Conservation (phyloP, 352 stramenopile genomes). For the Detonula confervacea region DNA sequence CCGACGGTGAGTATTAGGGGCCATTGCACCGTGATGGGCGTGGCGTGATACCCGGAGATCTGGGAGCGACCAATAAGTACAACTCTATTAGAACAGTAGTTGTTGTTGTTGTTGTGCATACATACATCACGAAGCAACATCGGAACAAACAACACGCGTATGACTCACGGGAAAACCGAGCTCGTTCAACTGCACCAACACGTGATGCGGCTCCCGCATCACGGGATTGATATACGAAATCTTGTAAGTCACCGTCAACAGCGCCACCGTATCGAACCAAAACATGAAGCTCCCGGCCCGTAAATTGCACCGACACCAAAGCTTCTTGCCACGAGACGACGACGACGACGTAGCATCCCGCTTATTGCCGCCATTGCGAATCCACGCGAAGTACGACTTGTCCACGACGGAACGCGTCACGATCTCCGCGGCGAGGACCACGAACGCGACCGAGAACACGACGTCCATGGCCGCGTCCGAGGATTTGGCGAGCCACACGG, state of each 20-base stretch:
- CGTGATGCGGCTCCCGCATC: neutral
- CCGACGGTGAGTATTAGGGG: constrained; percentile 59
- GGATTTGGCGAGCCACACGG: constrained; percentile 45
- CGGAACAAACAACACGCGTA: no score
- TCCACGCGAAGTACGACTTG: constrained; percentile 61
- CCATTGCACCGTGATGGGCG: constrained; percentile 16
- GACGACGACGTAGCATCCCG: no score
- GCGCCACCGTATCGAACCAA: constrained; percentile 77
- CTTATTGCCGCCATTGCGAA: neutral
- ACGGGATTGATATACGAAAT: constrained; percentile 55
- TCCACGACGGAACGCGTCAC: constrained; percentile 56
- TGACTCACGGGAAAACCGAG: constrained; percentile 58
- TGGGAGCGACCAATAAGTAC: no score
- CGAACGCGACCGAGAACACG: constrained; percentile 49
- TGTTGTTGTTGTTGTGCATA: no score
- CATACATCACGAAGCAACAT: no score
- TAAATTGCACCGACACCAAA: constrained; percentile 12
- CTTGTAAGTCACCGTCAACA: constrained; percentile 59
- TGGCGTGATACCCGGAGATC: neutral
- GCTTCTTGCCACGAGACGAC: neutral
- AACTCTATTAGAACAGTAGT: no score
- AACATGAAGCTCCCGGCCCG: constrained; percentile 73
- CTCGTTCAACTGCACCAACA: constrained; percentile 46
- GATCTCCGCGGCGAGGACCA: constrained; percentile 64
- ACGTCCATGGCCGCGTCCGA: constrained; percentile 49